Base-by-base conservation (phyloP, 257 asterid genomes). In the Eucommia ulmoides region DNA sequence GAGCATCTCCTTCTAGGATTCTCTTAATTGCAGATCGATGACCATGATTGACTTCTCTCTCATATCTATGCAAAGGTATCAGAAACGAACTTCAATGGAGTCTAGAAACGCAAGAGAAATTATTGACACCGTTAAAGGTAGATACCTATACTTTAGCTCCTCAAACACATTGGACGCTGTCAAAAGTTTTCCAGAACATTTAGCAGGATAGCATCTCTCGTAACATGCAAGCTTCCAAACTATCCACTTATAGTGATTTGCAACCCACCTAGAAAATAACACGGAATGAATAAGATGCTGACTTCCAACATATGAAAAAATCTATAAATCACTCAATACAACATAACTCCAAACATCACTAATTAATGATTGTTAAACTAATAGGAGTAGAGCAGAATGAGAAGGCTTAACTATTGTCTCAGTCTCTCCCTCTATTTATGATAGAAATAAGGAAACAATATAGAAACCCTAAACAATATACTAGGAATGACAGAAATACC, bases 211-310 rank as follows among this genome's bases (percentile, higher is more conserved):
- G 68, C 82, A 68, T 71, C 97, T 84, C 76, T 89, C 94, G 24
- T 80, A 89, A 60, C 85, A 75, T 54, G 93, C 88, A 55, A 84
- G 87, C 74, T 89, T 89, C 97, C 97, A 85, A 42, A 89, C 77
- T 65, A 89, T 80, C 94, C 93, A 89, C 70, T 82, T 89, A 60
- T 80, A 89, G 72, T 89, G 97, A 78, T 89, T 80, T 58, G 67
- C 52, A 59, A 85, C 79, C 97, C 97, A 89, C 79, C 97, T 82
- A 53, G 44, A 48, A 63, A 47, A n/a, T n/a, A n/a, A n/a, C n/a
- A n/a, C n/a, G n/a, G n/a, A n/a, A 35, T 35, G 16, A 3, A 35
- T 35, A 1, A 10, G 44, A 35, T 10, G 5, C 11, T 4, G 2
- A 35, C 11, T 15, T 35, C n/a, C 3, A 35, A 35, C 3, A 35